Base-by-base conservation (phyloP, 2,329 filamentous ascomycete species). In the Exophiala xenobiotica region DNA sequence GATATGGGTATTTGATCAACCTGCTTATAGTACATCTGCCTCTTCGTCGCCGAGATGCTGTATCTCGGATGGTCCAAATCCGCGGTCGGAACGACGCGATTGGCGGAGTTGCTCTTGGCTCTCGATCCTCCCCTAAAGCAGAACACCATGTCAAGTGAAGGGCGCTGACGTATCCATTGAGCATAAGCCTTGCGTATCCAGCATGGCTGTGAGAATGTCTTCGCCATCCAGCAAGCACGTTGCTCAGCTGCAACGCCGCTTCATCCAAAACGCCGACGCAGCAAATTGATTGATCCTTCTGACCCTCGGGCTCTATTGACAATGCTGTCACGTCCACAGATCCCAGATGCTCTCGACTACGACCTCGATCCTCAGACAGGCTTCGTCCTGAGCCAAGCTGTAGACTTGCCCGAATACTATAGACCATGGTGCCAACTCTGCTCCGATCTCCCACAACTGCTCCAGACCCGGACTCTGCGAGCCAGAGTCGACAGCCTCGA, bases 371-470 rank as follows among this genome's bases (percentile, higher is more conserved):
- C 37, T 3, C 11, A 16, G 3, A 20, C 43, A 16, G 52, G 52
- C 4, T 55, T 55, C 24, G 48, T 55, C 11, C 11, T 44, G n/a
- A 18, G 26, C n/a, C 14, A 23, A 8, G 12, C 22, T 2, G 37
- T 33, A 18, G 40, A 42, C 12, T 16, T 38, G 2, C 49, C 53
- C 3, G 48, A 8, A n/a, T 46, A 46, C 35, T 56, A 56, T 42
- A 22, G 40, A 26, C 31, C 43, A n/a, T 56, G 53, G 53, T 41
- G 46, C 37, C 22, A 37, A 4, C 20, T 56, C 16, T 9, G 29
- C 9, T 41, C 44, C 4, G 11, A 41, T 12, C 49, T 56, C 12
- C 49, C 53, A 12, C 9, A 18, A 11, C 40, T 53, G n/a, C 31
- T 52, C 5, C 22, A 49, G 35, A 40, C 33, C 3, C 38, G 31